Evolutionary conservation across 352 stramenopile genomes (phyloP).

Genomic region (Globisporangium spiculum): DNA sequence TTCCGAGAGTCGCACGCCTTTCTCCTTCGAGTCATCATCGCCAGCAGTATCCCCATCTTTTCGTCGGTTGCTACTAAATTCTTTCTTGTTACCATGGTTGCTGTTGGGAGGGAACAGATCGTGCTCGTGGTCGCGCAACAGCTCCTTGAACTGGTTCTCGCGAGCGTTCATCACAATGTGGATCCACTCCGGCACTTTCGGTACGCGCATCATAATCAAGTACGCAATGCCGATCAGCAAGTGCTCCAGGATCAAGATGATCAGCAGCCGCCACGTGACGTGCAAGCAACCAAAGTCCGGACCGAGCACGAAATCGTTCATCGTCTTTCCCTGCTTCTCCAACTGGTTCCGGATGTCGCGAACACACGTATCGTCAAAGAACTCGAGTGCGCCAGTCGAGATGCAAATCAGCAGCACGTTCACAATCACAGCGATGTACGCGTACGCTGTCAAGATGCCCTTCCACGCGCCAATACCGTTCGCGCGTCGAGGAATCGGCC

Average conservation of each 20-base stretch:
- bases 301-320: slow-evolving; percentile 64
- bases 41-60: background rate
- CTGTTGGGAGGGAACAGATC: slow-evolving; percentile 35
- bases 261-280: slow-evolving; percentile 50
- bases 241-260: slow-evolving; percentile 61
- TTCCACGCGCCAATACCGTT: slow-evolving; percentile 79
- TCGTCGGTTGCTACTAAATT: background rate
- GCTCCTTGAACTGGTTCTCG: slow-evolving; percentile 64
- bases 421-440: slow-evolving; percentile 67
- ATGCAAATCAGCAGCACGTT: slow-evolving; percentile 74
- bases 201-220: slow-evolving; percentile 46
- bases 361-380: slow-evolving; percentile 59
- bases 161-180: slow-evolving; percentile 46
- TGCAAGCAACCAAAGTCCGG: slow-evolving; percentile 65
- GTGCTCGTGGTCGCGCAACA: slow-evolving; percentile 48
- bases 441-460: slow-evolving; percentile 50
- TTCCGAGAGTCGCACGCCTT: slow-evolving; percentile 26
- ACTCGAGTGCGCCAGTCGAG: slow-evolving; percentile 66
- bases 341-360: slow-evolving; percentile 53
- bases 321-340: slow-evolving; percentile 57
- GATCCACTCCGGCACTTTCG: slow-evolving; percentile 53
- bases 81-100: background rate
- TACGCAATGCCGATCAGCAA: slow-evolving; percentile 53
- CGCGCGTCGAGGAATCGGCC: slow-evolving; percentile 59
- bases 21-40: slow-evolving; percentile 16